Conservation (phyloP, 106 monocot genomes). For the Acanthochlamys bracteata region DNA sequence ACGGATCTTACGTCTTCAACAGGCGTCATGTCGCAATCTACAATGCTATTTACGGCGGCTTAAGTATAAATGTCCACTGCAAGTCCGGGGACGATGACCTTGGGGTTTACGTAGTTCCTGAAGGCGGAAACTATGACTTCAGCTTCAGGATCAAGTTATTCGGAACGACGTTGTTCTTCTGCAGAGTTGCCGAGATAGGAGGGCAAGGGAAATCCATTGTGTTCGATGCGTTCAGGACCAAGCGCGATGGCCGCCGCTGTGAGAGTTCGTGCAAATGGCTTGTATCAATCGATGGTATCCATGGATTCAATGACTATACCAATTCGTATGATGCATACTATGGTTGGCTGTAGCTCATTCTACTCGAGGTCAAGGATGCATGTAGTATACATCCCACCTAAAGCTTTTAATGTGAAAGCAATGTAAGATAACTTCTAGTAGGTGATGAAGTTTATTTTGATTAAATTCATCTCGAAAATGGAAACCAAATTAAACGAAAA, state of each 20-base stretch:
- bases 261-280: neutral
- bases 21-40: too few species aligned
- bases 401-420: too few species aligned
- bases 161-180: neutral
- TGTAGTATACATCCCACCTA: too few species aligned
- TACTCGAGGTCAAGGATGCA: too few species aligned
- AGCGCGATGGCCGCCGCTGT: neutral
- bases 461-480: too few species aligned
- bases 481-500: too few species aligned
- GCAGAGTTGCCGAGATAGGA: neutral
- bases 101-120: neutral
- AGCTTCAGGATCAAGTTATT: neutral
- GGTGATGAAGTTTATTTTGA: too few species aligned
- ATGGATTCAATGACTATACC: constrained; percentile 1
- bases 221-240: neutral
- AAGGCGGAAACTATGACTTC: neutral
- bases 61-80: neutral
- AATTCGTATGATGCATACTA: too few species aligned
- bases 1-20: too few species aligned
- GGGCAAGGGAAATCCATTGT: neutral
- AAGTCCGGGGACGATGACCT: neutral
- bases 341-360: too few species aligned
- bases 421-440: too few species aligned
- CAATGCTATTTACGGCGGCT: too few species aligned
- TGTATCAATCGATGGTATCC: neutral